Percentiles rank a stretch among this genome's conserved stretches.
phyloP scores from a whole-genome alignment of 139 green algal species.

The Dunaliella sp. region DNA sequence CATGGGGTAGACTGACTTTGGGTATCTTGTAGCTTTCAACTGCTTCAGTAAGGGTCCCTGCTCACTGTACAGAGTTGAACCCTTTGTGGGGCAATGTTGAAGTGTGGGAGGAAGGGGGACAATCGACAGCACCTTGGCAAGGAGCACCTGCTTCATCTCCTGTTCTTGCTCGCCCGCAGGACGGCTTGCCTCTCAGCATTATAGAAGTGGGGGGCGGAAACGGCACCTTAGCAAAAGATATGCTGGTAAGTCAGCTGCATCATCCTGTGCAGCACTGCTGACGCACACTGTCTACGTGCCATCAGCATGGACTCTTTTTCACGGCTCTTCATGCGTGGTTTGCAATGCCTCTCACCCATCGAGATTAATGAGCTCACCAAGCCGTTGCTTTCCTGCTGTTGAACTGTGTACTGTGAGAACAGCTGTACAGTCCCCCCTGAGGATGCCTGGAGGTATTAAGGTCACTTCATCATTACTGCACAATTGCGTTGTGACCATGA shows the following conservation, averaged over 20 bases:
- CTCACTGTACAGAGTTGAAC: neutral
- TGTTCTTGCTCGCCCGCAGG: neutral
- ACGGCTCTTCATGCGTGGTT: no score
- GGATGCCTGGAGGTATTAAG: neutral
- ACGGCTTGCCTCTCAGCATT: slow-evolving; percentile 54
- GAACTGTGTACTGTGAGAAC: neutral
- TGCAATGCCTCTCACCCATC: no score
- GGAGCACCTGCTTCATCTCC: neutral
- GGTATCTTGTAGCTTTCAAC: neutral
- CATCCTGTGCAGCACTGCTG: no score
- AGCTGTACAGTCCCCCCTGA: neutral
- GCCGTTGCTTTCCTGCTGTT: no score
- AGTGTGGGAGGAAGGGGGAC: neutral
- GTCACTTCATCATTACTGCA: neutral
- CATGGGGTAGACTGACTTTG: neutral
- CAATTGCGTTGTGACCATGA: neutral
- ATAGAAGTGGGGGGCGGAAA: slow-evolving; percentile 81
- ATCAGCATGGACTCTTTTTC: no score
- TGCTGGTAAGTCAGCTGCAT: slow-evolving; percentile 59
- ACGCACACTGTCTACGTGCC: no score
- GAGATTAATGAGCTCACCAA: no score
- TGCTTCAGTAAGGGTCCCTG: neutral
- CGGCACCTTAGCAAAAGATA: slow-evolving; percentile 68
- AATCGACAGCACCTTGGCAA: neutral
- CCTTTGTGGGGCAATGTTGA: no score